Base-by-base conservation (phyloP, 1,284 basidiomycete species). In the Anthracocystis walkeri region DNA sequence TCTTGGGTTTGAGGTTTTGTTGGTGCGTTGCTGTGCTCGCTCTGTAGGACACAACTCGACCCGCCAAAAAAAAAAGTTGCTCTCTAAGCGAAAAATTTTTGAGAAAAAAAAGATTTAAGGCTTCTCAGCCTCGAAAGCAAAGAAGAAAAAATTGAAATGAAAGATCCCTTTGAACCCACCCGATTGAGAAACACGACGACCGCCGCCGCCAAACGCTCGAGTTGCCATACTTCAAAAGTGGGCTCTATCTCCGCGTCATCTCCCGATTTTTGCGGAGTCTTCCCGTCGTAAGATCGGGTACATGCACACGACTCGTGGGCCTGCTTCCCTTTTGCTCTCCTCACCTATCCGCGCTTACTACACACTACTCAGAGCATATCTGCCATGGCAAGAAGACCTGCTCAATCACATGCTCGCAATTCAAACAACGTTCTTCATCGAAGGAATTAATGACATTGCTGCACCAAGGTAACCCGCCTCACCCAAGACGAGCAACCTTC, bases 401-500 rank as follows among this genome's bases (percentile, higher is more conserved):
- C n/a, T 25, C 46, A 29, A n/a, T n/a, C 46, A 31, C 27, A 48
- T 27, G n/a, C 27, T 31, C 18, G 16, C 16, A 16, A n/a, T n/a
- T n/a, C 25, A 14, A 29, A 29, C 29, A 4, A 29, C 23, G 4
- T n/a, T 42, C 41, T 8, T 5, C 31, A 23, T 23, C 8, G 33
- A 38, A 6, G 16, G 12, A 5, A 1, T 21, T n/a, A 38, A 20
- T 7, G 14, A 16, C 35, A 38, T 35, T 21, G 29, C 49, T 21
- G 25, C 10, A 31, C 2, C 16, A 38, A 11, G 6, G 52, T n/a
- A 18, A 20, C 14, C 2, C 7, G 7, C 8, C 35, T 45, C 49
- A 79, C 4, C 56, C 69, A n/a, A 75, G 49, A 11, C 75, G 68
- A 14, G 70, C 69, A 44, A 65, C 51, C 58, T 80, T 80, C 3